phyloP scores from a whole-genome alignment of 139 green algal genomes.

The Chlamydomonas eustigma region DNA sequence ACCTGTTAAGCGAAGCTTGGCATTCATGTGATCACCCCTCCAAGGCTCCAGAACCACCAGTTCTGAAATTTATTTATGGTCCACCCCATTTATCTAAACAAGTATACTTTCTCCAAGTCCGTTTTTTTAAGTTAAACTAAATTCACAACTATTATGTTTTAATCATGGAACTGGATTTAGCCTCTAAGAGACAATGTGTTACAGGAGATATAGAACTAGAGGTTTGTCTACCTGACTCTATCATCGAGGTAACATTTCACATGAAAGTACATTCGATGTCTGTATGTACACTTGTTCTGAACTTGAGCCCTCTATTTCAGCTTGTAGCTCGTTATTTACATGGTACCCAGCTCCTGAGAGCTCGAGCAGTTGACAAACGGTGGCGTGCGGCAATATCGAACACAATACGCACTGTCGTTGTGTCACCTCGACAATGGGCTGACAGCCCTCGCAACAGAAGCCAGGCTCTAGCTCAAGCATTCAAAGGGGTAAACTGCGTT shows the following conservation, averaged over 20 bases:
- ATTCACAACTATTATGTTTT: no score
- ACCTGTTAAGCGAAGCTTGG: constrained; percentile 46
- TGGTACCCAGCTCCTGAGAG: constrained; percentile 1
- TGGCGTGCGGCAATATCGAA: not conserved
- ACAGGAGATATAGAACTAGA: no score
- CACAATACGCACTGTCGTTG: not conserved
- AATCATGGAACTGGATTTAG: no score
- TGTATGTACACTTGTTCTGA: not conserved
- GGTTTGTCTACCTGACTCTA: not conserved
- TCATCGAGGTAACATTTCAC: not conserved
- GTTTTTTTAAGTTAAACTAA: no score
- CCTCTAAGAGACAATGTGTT: no score
- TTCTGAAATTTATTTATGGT: no score
- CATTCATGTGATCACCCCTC: no score
- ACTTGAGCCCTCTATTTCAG: constrained; percentile 3
- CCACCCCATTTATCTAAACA: no score
- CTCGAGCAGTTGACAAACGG: constrained; percentile 3
- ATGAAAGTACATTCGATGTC: not conserved
- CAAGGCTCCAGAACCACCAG: no score
- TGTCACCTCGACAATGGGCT: not conserved
- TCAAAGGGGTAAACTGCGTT: constrained; percentile 1
- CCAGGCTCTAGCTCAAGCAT: not conserved
- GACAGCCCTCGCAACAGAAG: not conserved
- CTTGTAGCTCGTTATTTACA: not conserved
- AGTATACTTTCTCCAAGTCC: no score